Conservation (phyloP, 352 stramenopile species). For the Blastocystis sp. region DNA sequence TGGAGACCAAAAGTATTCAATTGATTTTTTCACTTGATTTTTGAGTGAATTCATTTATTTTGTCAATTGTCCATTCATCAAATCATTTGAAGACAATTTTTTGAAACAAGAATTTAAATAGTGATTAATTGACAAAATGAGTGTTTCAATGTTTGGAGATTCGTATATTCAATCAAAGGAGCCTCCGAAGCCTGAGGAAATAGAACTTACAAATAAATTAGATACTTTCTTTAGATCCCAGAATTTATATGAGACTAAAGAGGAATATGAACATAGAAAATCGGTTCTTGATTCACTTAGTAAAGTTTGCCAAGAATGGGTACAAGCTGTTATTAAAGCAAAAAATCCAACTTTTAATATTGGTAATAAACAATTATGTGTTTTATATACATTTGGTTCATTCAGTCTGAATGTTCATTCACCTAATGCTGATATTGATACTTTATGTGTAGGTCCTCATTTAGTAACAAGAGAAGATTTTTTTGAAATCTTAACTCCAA, state of each 20-base stretch:
- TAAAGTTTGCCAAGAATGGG: slow-evolving; percentile 55
- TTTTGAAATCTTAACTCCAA: slow-evolving; percentile 58
- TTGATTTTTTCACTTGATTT: no score
- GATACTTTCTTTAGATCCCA: slow-evolving; percentile 13
- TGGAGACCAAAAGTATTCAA: no score
- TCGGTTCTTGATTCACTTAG: slow-evolving; percentile 51
- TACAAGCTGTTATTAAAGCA: slow-evolving; percentile 44
- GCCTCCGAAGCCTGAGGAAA: slow-evolving; percentile 7
- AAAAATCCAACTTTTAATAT: slow-evolving; percentile 45
- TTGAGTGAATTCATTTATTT: no score
- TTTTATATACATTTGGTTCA: slow-evolving; percentile 70
- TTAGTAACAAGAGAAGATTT: slow-evolving; percentile 62
- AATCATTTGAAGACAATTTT: no score
- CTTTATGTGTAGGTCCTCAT: slow-evolving; percentile 55
- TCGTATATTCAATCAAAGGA: no score
- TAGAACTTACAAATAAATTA: neutral
- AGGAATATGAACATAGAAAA: slow-evolving; percentile 52
- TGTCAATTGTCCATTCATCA: no score
- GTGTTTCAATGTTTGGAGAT: no score
- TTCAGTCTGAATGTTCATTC: slow-evolving; percentile 62
- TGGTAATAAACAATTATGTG: slow-evolving; percentile 42
- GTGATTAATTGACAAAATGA: no score
- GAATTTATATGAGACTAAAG: slow-evolving; percentile 54
- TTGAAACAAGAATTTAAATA: no score
- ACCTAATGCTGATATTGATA: slow-evolving; percentile 44